Evolutionary conservation across 2,329 filamentous ascomycete species (phyloP), one percentile per base, ranked within the genome.

Genomic region (Nothophoma quercina): DNA sequence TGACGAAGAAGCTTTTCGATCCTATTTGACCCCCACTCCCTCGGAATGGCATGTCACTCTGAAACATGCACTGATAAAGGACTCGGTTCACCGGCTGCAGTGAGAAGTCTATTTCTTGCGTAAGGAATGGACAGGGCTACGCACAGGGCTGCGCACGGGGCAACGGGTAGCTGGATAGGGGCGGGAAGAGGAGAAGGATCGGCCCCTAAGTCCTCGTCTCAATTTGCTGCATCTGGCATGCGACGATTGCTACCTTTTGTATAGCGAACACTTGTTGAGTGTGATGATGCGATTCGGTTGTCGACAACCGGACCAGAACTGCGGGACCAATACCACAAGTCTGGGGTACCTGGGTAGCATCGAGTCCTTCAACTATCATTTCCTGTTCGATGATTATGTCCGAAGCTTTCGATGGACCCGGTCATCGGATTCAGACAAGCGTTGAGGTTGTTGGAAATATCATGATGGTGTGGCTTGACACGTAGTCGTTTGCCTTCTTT

Each of bases 401-500:
- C n/a, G n/a, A n/a, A n/a, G n/a, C n/a, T n/a, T n/a, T n/a, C n/a
- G n/a, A n/a, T n/a, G n/a, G n/a, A n/a, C n/a, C n/a, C n/a, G n/a
- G n/a, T n/a, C n/a, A n/a, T n/a, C n/a, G n/a, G n/a, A n/a, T n/a
- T n/a, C n/a, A n/a, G n/a, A n/a, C n/a, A n/a, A n/a, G n/a, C n/a
- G n/a, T n/a, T n/a, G n/a, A n/a, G n/a, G 22, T 12, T 10, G 26
- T 29, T 30, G 23, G 10, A n/a, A n/a, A n/a, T n/a, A 13, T 22
- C 22, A 18, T 46, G 18, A 29, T 38, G 33, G 25, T 25, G 35
- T 53, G 43, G 38, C 50, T 53, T 53, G 50, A 43, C 50, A 53
- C 50, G 50, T 44, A 29, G 25, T 22, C 16, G 26, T 34, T 53
- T 53, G 50, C 50, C 50, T 53, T 42, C 19, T 52, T 39, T 23